Evolutionary conservation across 73 alveolate genomes (phyloP).

Genomic region (Uronychia setigera): DNA sequence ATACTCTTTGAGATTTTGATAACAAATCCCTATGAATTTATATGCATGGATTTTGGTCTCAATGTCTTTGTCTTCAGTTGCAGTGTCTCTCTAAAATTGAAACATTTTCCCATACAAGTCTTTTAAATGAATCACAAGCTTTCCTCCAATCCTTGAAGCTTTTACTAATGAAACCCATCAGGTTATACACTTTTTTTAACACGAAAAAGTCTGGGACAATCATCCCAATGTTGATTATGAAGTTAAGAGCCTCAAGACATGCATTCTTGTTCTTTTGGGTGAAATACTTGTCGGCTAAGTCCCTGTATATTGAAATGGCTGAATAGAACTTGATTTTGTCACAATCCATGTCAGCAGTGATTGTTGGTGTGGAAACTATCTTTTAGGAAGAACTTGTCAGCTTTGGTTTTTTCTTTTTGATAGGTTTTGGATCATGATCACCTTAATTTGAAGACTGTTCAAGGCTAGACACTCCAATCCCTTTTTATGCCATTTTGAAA

Average conservation of each 20-base stretch:
- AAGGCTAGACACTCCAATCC: not conserved
- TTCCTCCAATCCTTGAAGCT: not conserved
- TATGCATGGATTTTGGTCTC: slow-evolving; percentile 49
- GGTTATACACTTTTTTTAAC: not conserved
- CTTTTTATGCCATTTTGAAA: not conserved
- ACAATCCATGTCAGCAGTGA: not conserved
- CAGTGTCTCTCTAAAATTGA: not conserved
- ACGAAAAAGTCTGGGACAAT: not conserved
- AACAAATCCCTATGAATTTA: slow-evolving; percentile 49
- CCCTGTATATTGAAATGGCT: not conserved
- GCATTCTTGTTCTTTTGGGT: not conserved
- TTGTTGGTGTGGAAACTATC: not conserved
- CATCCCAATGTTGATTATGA: not conserved
- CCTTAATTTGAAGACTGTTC: not conserved
- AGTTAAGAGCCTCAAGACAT: not conserved
- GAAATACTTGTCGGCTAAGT: not conserved
- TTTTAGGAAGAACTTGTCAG: too few relatives aligned
- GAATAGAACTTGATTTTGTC: not conserved
- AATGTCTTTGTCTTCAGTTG: slow-evolving; percentile 34
- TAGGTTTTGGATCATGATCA: not conserved
- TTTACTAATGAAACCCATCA: not conserved
- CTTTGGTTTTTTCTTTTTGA: too few relatives aligned
- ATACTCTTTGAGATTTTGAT: slow-evolving; percentile 44
- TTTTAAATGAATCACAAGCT: not conserved
- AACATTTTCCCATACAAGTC: not conserved